Evolutionary conservation across 257 asterid species (phyloP).

Genomic region (Salvia rosmarinus): DNA sequence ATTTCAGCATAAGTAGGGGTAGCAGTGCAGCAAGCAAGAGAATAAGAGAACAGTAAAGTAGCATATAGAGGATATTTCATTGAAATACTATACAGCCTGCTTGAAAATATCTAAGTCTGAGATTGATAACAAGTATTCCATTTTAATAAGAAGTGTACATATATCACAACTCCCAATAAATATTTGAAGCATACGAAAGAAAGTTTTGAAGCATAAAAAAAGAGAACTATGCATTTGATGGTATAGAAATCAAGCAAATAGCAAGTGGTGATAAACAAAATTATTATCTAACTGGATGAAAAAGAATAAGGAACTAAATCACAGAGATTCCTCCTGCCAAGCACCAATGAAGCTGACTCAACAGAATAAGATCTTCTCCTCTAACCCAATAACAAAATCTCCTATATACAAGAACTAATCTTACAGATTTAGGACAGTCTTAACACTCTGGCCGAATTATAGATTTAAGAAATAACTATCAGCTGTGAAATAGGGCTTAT

Average conservation of each 20-base stretch:
- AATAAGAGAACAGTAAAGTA: not conserved
- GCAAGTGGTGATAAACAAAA: not conserved
- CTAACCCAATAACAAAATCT: not conserved
- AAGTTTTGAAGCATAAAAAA: slow-evolving; percentile 3
- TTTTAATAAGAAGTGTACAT: not conserved
- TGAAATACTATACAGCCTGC: not conserved
- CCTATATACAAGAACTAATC: not conserved
- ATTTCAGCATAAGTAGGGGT: slow-evolving; percentile 3
- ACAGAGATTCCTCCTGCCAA: not conserved
- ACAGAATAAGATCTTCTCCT: not conserved
- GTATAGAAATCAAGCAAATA: not conserved
- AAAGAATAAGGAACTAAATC: not conserved
- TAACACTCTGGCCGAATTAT: not conserved
- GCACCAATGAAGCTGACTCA: not conserved
- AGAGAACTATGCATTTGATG: not conserved
- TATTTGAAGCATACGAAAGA: not conserved
- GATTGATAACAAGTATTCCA: not conserved
- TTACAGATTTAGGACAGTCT: not conserved
- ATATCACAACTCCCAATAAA: not conserved
- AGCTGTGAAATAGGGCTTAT: not conserved
- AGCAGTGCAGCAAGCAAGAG: not conserved
- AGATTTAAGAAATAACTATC: not conserved
- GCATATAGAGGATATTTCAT: not conserved
- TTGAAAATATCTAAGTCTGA: not conserved
- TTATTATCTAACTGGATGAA: not conserved